Evolutionary conservation across 192 early-diverging fungal species (phyloP).

Genomic region (Hyaloraphidium curvatum): DNA sequence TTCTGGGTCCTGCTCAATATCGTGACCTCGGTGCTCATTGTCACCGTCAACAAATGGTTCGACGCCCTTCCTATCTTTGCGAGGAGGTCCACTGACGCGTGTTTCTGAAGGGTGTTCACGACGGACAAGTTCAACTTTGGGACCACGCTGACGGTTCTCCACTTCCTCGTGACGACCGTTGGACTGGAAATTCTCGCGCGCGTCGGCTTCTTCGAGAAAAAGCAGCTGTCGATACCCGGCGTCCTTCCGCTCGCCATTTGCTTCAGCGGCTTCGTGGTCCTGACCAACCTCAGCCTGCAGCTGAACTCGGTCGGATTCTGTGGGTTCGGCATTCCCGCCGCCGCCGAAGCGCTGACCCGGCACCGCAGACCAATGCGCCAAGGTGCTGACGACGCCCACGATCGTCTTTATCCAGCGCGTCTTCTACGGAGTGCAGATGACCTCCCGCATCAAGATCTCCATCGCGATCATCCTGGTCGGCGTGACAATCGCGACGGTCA

Average conservation of each 20-base stretch:
- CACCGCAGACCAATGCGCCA: too few relatives aligned
- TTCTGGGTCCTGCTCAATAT: conserved; percentile 1
- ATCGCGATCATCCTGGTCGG: conserved; percentile 1
- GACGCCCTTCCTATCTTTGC: not conserved
- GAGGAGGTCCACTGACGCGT: not conserved
- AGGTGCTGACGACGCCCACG: conserved; percentile 5
- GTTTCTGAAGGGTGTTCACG: not conserved
- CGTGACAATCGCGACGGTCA: conserved; percentile 2
- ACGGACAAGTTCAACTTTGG: conserved; percentile 2
- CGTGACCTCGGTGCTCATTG: conserved; percentile 7
- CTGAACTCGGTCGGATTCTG: conserved; percentile 7
- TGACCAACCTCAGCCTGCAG: conserved; percentile 10
- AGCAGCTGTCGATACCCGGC: not conserved
- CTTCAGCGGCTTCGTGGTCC: conserved; percentile 6
- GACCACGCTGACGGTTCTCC: conserved; percentile 6
- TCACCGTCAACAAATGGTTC: conserved; percentile 6
- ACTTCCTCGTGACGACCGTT: conserved; percentile 4
- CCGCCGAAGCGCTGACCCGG: too few relatives aligned
- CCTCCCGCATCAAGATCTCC: not conserved
- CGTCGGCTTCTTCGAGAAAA: not conserved
- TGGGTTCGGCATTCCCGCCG: too few relatives aligned
- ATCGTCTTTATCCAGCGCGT: conserved; percentile 3
- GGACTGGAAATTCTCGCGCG: conserved; percentile 5
- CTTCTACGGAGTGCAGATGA: conserved; percentile 5
- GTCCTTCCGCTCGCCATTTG: not conserved